Evolutionary conservation across 2,329 filamentous ascomycete species (phyloP).

Genomic region (Phaeoacremonium minimum): DNA sequence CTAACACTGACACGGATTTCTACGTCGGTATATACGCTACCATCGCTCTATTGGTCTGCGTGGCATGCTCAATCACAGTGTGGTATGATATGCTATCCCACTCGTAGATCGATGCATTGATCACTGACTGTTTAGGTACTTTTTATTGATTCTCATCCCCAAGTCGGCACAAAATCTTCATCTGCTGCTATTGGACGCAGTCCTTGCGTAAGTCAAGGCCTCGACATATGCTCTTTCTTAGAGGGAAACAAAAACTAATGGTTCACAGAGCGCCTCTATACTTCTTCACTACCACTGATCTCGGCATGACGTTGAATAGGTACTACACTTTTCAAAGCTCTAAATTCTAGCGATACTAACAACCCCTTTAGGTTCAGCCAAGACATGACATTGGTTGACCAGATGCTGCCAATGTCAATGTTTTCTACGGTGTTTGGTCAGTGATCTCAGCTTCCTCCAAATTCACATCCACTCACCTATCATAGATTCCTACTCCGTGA

Average conservation of each 20-base stretch:
- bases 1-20: background rate
- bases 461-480: background rate
- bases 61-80: background rate
- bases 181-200: background rate
- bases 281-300: background rate
- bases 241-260: too few relatives aligned
- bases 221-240: too few relatives aligned
- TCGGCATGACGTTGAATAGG: conserved; percentile 1
- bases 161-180: conserved; percentile 1
- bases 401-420: conserved; percentile 3
- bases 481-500: background rate
- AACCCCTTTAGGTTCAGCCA: conserved; percentile 5
- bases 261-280: background rate
- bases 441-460: background rate
- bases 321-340: too few relatives aligned
- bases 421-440: conserved; percentile 3
- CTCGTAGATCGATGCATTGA: background rate
- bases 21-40: background rate
- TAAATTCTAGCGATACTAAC: too few relatives aligned
- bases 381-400: conserved; percentile 4
- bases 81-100: background rate
- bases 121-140: background rate
- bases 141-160: background rate
- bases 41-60: background rate
- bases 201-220: background rate